Evolutionary conservation across 164 flowering plant species (phyloP).

Genomic region (Tetrastigma voinierianum): DNA sequence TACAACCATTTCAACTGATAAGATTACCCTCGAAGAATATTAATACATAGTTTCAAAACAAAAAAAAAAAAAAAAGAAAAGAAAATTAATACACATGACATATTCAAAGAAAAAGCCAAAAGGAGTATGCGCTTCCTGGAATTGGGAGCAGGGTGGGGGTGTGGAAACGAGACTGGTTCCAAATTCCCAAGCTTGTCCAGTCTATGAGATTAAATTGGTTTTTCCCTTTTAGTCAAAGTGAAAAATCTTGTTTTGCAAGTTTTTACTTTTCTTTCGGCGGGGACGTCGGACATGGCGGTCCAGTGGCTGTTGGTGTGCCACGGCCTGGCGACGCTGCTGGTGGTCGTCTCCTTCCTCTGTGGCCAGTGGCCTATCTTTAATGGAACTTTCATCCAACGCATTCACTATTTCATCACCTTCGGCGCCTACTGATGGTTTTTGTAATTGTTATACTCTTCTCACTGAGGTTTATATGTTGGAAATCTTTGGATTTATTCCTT

Average conservation of each 20-base stretch:
- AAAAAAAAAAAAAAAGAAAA: too few species aligned
- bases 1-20: too few species aligned
- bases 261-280: background rate
- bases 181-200: background rate
- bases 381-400: constrained; percentile 64
- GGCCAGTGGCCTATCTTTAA: constrained; percentile 94
- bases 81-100: too few species aligned
- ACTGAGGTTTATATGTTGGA: background rate
- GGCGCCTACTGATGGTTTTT: constrained; percentile 83
- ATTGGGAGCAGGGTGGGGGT: too few species aligned
- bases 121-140: too few species aligned
- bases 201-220: background rate
- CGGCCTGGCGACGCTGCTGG: constrained; percentile 54
- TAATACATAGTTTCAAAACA: too few species aligned
- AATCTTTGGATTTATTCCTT: background rate
- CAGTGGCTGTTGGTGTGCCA: constrained; percentile 80
- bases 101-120: too few species aligned
- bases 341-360: constrained; percentile 74
- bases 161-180: too few species aligned
- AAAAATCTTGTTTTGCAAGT: too few species aligned
- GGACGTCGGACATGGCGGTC: constrained; percentile 38
- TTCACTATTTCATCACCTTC: constrained; percentile 72
- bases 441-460: constrained; percentile 26
- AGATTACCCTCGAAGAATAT: too few species aligned
- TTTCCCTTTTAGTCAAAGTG: too few species aligned